Percentiles rank a stretch among this genome's conserved stretches.
These are phyloP conservation scores for Aspergillus tamarii DNA, from an alignment of 2,329 filamentous ascomycete species.

Conservation along the genomic window DNA sequence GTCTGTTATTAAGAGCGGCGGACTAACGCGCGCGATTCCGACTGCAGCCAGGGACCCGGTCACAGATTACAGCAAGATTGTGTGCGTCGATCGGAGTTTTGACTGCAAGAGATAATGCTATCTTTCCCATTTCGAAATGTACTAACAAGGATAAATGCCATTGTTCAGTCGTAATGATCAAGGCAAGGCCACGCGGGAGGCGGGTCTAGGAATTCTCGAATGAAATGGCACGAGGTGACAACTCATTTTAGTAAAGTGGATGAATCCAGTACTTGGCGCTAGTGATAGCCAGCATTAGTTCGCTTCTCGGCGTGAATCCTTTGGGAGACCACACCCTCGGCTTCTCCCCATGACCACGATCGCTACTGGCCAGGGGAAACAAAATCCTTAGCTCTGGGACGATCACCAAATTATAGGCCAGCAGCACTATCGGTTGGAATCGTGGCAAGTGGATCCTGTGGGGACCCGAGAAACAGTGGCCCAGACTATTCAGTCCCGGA, in stretches of 20 bases:
- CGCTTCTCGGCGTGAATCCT: slow-evolving; percentile 17
- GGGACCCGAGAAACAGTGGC: slow-evolving; percentile 8
- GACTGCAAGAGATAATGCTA: not conserved
- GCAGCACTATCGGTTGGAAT: slow-evolving; percentile 10
- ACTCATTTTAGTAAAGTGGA: slow-evolving; percentile 12
- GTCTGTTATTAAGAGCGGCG: not conserved
- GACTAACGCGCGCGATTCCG: not conserved
- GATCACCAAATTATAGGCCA: slow-evolving; percentile 8
- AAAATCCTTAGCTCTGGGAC: slow-evolving; percentile 10
- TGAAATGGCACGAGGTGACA: slow-evolving; percentile 14
- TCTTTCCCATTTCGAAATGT: not conserved
- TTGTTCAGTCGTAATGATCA: not conserved
- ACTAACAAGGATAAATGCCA: not conserved
- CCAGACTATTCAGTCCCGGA: slow-evolving; percentile 7
- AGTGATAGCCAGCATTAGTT: slow-evolving; percentile 17
- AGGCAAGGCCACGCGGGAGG: slow-evolving; percentile 5
- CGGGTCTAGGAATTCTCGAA: slow-evolving; percentile 11
- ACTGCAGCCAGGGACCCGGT: not conserved
- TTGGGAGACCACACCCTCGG: slow-evolving; percentile 8
- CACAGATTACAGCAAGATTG: not conserved
- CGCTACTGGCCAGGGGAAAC: slow-evolving; percentile 13
- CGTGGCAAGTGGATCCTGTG: slow-evolving; percentile 11
- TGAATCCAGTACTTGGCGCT: slow-evolving; percentile 11
- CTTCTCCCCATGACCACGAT: slow-evolving; percentile 7
- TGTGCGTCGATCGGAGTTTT: slow-evolving; percentile 1